phyloP scores from a whole-genome alignment of 176 grass and related monocot genomes.

The Coix lacrymajobi region DNA sequence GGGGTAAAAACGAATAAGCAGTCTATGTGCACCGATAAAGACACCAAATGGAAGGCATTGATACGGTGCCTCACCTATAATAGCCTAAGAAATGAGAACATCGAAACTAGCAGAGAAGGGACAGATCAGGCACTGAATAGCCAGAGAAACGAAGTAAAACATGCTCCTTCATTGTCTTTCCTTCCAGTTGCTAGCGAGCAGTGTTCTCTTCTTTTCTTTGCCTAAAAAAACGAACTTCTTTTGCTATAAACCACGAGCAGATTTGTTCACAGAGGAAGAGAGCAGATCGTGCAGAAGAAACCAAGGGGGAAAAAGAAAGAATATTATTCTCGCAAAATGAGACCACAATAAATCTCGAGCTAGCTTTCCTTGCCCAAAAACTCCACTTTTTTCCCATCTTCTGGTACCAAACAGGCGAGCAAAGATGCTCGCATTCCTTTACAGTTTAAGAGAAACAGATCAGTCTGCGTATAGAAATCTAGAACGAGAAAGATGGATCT shows the following conservation, averaged over 20 bases:
- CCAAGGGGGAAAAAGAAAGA: background rate
- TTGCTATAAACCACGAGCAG: background rate
- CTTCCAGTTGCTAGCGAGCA: background rate
- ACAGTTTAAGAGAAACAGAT: background rate
- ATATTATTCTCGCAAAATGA: background rate
- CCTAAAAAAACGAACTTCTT: background rate
- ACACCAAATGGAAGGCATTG: background rate
- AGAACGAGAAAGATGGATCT: background rate
- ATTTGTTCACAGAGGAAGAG: background rate
- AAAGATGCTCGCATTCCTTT: background rate
- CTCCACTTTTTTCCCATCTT: background rate
- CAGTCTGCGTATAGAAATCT: background rate
- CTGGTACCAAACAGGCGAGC: background rate
- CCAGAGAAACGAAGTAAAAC: background rate
- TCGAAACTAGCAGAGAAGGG: background rate
- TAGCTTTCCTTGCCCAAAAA: background rate
- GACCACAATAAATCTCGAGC: background rate
- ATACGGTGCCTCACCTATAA: background rate
- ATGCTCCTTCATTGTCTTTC: background rate
- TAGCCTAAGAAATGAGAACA: background rate
- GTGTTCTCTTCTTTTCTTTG: background rate
- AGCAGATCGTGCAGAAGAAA: conserved; percentile 1
- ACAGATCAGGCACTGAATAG: background rate
- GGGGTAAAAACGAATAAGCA: background rate
- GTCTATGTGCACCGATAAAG: background rate